Base-by-base conservation (phyloP, 164 flowering plant genomes). In the Vitis labrusca region DNA sequence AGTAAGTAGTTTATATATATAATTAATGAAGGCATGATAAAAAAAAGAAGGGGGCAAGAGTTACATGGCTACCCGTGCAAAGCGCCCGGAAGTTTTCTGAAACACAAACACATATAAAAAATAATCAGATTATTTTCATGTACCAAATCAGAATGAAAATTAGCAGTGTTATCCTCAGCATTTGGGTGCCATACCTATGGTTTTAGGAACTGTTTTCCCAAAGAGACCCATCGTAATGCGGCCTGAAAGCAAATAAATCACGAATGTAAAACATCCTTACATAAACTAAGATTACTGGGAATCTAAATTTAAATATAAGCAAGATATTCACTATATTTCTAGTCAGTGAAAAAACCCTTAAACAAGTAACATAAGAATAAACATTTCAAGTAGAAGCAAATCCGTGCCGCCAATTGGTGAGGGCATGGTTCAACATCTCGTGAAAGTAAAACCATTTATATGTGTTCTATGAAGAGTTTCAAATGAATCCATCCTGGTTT, bases 31-130 rank as follows among this genome's bases (percentile, higher is more conserved):
- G 5, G 44, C 44, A 19, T 14, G 19, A 15, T 19, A 53, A n/a
- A 63, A 15, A n/a, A 13, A 71, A 66, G 44, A 44, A 71, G 71
- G 63, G 61, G 37, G 23, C 67, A 70, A 50, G 53, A 71, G 76
- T 76, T 76, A 79, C 78, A 71, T 71, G 78, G 78, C 72, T 81
- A 84, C 87, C 87, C 63, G 87, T 84, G 83, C 87, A 84, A 60
- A 84, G 85, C 17, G 87, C 87, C 67, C 85, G 87, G 23, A 84
- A 84, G 70, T 84, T 84, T 68, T 81, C 87, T 84, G 87, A 80
- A 82, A 3, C 49, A 62, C 7, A 67, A 53, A 65, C 1, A 54
- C 12, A 14, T 13, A 63, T 14, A 50, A 8, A 8, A 13, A 32
- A 73, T 29, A 4, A 79, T 44, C 32, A 49, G 11, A 53, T 50